Evolutionary conservation across 768 basidiomycete species (phyloP).

Genomic region (Boletus pseudo-olivaceus): DNA sequence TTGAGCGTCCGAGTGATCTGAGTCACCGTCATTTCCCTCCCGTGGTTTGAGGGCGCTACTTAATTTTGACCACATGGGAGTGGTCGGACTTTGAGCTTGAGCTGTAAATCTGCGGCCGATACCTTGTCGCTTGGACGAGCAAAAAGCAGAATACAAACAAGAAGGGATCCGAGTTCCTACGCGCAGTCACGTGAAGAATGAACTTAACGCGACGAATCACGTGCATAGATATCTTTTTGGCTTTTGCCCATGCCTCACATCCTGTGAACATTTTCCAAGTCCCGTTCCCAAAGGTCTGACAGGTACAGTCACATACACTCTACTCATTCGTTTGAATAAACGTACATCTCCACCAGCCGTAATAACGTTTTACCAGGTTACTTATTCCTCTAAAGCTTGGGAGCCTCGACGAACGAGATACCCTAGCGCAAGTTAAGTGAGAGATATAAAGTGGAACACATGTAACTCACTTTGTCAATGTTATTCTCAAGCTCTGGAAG

Average conservation of each 20-base stretch:
- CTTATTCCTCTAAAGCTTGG: constrained; percentile 25
- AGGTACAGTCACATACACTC: neutral
- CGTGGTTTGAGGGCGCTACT: constrained; percentile 52
- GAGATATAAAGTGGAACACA: neutral
- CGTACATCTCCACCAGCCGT: constrained; percentile 6
- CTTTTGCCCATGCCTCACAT: no score
- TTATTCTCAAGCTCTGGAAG: constrained; percentile 73
- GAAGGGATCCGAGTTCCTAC: neutral
- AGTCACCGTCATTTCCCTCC: constrained; percentile 22
- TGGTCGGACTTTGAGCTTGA: neutral
- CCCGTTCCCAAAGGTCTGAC: neutral
- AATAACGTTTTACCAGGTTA: neutral
- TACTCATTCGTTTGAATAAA: constrained; percentile 5
- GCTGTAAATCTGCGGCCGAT: neutral
- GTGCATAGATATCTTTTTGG: constrained; percentile 13
- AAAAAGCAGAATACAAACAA: neutral
- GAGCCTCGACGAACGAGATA: constrained; percentile 21
- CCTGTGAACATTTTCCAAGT: no score
- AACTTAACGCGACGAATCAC: constrained; percentile 29
- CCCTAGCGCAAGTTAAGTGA: constrained; percentile 17
- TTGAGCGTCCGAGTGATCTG: constrained; percentile 14
- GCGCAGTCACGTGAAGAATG: constrained; percentile 26
- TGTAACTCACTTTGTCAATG: constrained; percentile 59
- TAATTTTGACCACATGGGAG: constrained; percentile 60
- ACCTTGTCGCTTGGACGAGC: neutral